Conservation (phyloP, 768 basidiomycete genomes). For the Xanthoconium purpureum region DNA sequence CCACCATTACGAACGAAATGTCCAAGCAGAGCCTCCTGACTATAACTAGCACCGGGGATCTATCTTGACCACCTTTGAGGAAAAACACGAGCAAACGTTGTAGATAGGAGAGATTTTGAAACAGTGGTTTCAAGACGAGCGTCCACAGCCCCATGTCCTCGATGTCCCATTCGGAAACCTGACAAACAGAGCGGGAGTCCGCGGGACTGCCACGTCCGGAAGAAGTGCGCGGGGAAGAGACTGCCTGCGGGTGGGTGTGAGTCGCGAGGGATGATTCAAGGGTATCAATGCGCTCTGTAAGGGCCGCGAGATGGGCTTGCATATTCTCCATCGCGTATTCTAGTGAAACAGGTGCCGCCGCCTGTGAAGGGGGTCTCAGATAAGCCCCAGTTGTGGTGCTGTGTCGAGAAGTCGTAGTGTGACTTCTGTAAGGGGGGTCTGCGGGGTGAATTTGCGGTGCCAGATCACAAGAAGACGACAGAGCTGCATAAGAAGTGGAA, state of each 20-base stretch:
- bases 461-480: constrained; percentile 39
- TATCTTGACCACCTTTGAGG: constrained; percentile 47
- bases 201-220: constrained; percentile 46
- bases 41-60: constrained; percentile 65
- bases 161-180: constrained; percentile 56
- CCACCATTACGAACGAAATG: constrained; percentile 65
- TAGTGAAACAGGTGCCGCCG: constrained; percentile 32
- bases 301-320: constrained; percentile 77
- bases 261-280: constrained; percentile 45
- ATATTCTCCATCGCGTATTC: constrained; percentile 78
- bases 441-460: constrained; percentile 37
- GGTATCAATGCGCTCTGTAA: constrained; percentile 78
- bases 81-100: constrained; percentile 57
- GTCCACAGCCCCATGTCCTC: constrained; percentile 86
- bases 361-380: constrained; percentile 44
- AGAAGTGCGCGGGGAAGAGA: constrained; percentile 40
- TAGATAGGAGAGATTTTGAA: constrained; percentile 47
- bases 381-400: constrained; percentile 34
- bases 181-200: constrained; percentile 24
- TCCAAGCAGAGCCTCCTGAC: constrained; percentile 76
- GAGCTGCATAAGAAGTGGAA: constrained; percentile 35
- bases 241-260: constrained; percentile 26
- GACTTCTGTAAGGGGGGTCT: constrained; percentile 36
- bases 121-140: constrained; percentile 60
- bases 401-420: constrained; percentile 34